These are phyloP conservation scores for Helminthosporium solani DNA, from an alignment of 2,329 filamentous ascomycete species.

Conservation along the genomic window DNA sequence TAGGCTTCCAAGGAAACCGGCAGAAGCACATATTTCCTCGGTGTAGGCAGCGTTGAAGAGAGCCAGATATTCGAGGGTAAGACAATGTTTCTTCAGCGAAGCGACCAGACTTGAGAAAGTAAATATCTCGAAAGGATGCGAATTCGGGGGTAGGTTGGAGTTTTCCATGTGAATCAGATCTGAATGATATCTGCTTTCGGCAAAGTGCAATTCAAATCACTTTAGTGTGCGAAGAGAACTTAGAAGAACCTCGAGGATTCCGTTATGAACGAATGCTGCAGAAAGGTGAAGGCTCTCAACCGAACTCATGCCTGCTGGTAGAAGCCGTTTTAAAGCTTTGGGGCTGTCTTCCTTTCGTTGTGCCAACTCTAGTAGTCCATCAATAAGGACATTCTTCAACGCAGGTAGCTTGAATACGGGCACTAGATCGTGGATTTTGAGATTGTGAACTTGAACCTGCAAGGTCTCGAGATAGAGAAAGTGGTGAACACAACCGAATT, in stretches of 20 bases:
- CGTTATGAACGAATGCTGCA: slow-evolving; percentile 10
- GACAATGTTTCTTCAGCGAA: slow-evolving; percentile 14
- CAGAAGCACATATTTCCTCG: too few species aligned
- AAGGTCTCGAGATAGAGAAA: slow-evolving; percentile 22
- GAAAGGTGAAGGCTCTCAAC: slow-evolving; percentile 19
- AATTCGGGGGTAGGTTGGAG: too few species aligned
- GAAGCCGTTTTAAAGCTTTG: slow-evolving; percentile 13
- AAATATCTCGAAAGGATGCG: too few species aligned
- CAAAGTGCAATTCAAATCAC: too few species aligned
- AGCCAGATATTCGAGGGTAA: slow-evolving; percentile 13
- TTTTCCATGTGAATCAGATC: too few species aligned
- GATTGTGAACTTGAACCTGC: slow-evolving; percentile 12
- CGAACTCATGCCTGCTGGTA: slow-evolving; percentile 17
- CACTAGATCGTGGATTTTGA: slow-evolving; percentile 15
- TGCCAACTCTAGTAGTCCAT: slow-evolving; percentile 8
- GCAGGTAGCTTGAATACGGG: slow-evolving; percentile 27
- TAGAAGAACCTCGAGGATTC: slow-evolving; percentile 17
- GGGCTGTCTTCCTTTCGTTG: slow-evolving; percentile 2
- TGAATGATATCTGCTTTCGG: background rate
- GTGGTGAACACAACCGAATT: slow-evolving; percentile 16
- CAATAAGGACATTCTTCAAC: slow-evolving; percentile 18
- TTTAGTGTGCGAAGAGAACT: slow-evolving; percentile 16
- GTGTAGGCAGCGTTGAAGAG: too few species aligned
- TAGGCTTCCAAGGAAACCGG: slow-evolving; percentile 1
- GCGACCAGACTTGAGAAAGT: slow-evolving; percentile 5